These are phyloP conservation scores for Metschnikowia baotianmanensis DNA, from an alignment of 805 yeast species.

Conservation along the genomic window DNA sequence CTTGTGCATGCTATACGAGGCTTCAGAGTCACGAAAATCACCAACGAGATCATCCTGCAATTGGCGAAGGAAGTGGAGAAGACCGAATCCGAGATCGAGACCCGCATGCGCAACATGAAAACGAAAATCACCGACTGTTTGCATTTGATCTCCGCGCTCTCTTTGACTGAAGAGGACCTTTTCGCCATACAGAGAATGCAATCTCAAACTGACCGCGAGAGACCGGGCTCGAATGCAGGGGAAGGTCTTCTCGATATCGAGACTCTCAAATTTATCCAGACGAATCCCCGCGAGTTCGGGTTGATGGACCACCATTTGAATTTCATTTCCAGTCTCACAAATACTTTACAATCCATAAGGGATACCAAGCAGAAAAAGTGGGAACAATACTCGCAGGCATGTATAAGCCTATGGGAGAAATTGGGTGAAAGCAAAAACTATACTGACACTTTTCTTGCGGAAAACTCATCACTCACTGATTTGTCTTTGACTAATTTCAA, in stretches of 20 bases:
- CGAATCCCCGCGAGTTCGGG: constrained; percentile 41
- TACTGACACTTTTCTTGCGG: constrained; percentile 41
- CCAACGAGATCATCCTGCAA: constrained; percentile 25
- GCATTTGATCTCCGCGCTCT: constrained; percentile 25
- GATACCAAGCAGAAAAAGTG: constrained; percentile 36
- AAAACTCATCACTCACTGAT: constrained; percentile 48
- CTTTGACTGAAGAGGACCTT: constrained; percentile 33
- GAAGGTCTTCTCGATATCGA: constrained; percentile 39
- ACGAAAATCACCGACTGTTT: constrained; percentile 26
- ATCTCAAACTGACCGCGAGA: constrained; percentile 9
- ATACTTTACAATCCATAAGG: constrained; percentile 32
- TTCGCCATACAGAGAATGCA: constrained; percentile 31
- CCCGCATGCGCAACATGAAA: constrained; percentile 25
- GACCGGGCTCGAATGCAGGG: constrained; percentile 1
- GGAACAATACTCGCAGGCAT: constrained; percentile 36
- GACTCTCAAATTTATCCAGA: constrained; percentile 34
- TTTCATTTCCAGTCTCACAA: constrained; percentile 30
- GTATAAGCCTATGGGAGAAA: constrained; percentile 55
- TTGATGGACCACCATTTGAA: constrained; percentile 33
- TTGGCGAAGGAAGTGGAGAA: constrained; percentile 26
- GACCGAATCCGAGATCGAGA: constrained; percentile 26
- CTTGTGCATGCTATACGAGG: constrained; percentile 35
- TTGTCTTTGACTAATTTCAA: constrained; percentile 49
- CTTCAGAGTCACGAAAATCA: constrained; percentile 37
- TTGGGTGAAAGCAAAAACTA: constrained; percentile 47